phyloP scores from a whole-genome alignment of 2,329 filamentous ascomycete genomes.

The Coniochaeta prunicola region DNA sequence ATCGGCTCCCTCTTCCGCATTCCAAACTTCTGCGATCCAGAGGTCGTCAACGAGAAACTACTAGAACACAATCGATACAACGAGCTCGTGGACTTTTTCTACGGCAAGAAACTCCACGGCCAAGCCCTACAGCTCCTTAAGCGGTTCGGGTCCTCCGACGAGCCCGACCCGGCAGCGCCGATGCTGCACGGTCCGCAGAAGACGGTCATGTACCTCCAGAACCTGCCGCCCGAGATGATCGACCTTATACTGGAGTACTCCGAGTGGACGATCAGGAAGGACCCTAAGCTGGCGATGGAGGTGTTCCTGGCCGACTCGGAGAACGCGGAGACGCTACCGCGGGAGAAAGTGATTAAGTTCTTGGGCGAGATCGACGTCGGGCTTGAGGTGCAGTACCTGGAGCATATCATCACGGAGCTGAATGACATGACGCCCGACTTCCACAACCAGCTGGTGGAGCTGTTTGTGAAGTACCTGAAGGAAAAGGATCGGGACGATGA shows the following conservation, averaged over 20 bases:
- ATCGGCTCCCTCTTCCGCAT: conserved; percentile 89
- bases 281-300: conserved; percentile 77
- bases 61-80: conserved; percentile 84
- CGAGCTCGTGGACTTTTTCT: conserved; percentile 94
- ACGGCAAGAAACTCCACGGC: conserved; percentile 87
- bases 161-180: conserved; percentile 42
- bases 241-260: conserved; percentile 89
- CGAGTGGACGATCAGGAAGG: conserved; percentile 72
- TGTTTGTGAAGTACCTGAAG: conserved; percentile 54
- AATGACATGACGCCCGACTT: conserved; percentile 79
- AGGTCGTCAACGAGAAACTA: conserved; percentile 88
- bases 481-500: conserved; percentile 31
- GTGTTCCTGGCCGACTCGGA: conserved; percentile 90
- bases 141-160: conserved; percentile 63
- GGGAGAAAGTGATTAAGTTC: conserved; percentile 68
- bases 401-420: conserved; percentile 84
- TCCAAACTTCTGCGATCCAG: conserved; percentile 93
- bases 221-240: conserved; percentile 76
- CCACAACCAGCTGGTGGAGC: conserved; percentile 74
- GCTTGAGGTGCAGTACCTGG: conserved; percentile 76
- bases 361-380: conserved; percentile 60
- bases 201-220: conserved; percentile 86
- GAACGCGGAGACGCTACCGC: conserved; percentile 84
- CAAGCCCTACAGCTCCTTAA: conserved; percentile 77
- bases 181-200: conserved; percentile 71